phyloP scores from a whole-genome alignment of 2,329 filamentous ascomycete genomes.

The Exophiala sp. region DNA sequence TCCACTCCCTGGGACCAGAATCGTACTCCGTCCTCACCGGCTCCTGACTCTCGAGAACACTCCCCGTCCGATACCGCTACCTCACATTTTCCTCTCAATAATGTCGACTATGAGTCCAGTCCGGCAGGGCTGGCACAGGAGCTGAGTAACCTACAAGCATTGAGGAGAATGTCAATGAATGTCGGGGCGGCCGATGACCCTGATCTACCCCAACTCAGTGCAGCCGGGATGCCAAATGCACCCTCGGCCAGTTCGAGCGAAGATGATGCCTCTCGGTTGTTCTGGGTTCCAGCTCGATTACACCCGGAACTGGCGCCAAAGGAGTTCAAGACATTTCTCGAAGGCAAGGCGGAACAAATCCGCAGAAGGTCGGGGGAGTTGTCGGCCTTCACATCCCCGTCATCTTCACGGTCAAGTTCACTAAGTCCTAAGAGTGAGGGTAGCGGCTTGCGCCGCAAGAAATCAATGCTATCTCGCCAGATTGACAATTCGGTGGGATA shows the following conservation, averaged over 20 bases:
- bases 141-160: conserved; percentile 82
- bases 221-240: conserved; percentile 39
- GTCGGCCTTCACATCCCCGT: conserved; percentile 49
- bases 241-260: conserved; percentile 56
- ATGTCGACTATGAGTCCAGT: conserved; percentile 83
- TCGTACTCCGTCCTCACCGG: conserved; percentile 53
- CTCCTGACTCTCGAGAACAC: conserved; percentile 50
- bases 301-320: conserved; percentile 92
- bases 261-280: conserved; percentile 77
- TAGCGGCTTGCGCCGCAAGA: conserved; percentile 69
- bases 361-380: conserved; percentile 73
- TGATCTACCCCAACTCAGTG: conserved; percentile 42
- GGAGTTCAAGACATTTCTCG: conserved; percentile 94
- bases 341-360: conserved; percentile 86
- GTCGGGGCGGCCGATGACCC: conserved; percentile 61
- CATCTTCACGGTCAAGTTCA: conserved; percentile 24
- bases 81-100: conserved; percentile 66
- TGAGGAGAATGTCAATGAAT: conserved; percentile 92
- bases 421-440: conserved; percentile 33
- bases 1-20: conserved; percentile 38
- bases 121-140: conserved; percentile 86
- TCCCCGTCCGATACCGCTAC: conserved; percentile 51
- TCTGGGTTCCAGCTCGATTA: conserved; percentile 92
- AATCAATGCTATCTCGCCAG: conserved; percentile 90
- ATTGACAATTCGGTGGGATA: conserved; percentile 73